Conservation (phyloP, 2,329 filamentous ascomycete genomes). For the Akanthomyces muscarius region DNA sequence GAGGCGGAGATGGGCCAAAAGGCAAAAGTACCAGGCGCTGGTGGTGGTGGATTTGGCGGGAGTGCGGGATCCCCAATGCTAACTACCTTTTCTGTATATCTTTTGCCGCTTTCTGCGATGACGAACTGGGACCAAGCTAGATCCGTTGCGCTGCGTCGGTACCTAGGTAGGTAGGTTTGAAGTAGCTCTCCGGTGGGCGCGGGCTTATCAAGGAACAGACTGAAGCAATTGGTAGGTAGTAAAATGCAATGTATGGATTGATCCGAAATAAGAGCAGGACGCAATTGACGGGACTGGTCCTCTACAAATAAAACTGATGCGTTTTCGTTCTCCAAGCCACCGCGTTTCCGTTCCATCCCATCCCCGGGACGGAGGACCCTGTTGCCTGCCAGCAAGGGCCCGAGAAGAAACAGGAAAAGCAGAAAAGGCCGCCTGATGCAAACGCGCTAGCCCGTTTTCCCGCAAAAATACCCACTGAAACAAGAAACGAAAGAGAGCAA, state of each 20-base stretch:
- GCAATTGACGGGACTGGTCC: neutral
- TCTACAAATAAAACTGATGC: neutral
- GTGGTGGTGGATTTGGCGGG: neutral
- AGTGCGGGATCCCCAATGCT: no score
- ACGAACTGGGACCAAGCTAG: constrained; percentile 2
- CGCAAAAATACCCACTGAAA: neutral
- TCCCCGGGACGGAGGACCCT: neutral
- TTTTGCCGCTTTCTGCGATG: neutral
- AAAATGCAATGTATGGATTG: no score
- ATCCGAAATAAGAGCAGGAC: no score
- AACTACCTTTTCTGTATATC: neutral
- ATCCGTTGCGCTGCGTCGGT: neutral
- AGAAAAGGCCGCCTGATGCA: neutral
- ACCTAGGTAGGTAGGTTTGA: neutral
- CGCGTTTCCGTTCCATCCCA: neutral
- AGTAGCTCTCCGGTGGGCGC: neutral
- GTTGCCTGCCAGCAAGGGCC: neutral
- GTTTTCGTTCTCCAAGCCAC: neutral
- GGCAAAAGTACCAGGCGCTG: constrained; percentile 11
- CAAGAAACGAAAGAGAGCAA: neutral
- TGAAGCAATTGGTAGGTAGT: neutral
- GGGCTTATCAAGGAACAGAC: neutral
- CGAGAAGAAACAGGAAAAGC: no score
- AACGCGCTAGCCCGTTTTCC: neutral
- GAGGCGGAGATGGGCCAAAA: constrained; percentile 11